A percentile compares a stretch with the other conserved stretches of the same genome.
Conservation (phyloP, 306 rosid species). For the Trifolium subterraneum region DNA sequence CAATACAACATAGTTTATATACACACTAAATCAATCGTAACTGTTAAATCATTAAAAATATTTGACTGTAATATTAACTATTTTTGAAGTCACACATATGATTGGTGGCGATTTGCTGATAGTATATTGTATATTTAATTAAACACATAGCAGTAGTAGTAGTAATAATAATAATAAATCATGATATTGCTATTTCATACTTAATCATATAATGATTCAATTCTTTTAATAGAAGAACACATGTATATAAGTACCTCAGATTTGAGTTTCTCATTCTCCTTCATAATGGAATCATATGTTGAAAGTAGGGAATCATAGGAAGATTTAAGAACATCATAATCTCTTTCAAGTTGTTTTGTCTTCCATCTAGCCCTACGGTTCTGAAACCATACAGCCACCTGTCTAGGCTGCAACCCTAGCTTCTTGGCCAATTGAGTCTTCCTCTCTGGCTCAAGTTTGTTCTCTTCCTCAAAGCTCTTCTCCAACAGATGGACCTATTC, state of each 20-base stretch:
- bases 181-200: not conserved
- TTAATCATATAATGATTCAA: slow-evolving; percentile 17
- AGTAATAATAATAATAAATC: not conserved
- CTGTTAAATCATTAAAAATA: not conserved
- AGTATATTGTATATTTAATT: too few species aligned
- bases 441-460: slow-evolving; percentile 97
- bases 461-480: slow-evolving; percentile 94
- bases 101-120: too few species aligned
- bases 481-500: slow-evolving; percentile 85
- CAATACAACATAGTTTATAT: not conserved
- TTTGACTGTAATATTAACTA: not conserved
- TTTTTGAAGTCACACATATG: not conserved
- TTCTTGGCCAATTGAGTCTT: slow-evolving; percentile 90
- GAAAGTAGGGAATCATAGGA: slow-evolving; percentile 79
- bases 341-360: slow-evolving; percentile 99
- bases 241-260: slow-evolving; percentile 65
- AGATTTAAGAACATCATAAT: slow-evolving; percentile 86
- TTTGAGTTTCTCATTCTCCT: slow-evolving; percentile 91
- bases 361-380: slow-evolving; percentile 99
- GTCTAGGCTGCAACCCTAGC: slow-evolving; percentile 95
- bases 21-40: not conserved
- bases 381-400: slow-evolving; percentile 99
- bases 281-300: slow-evolving; percentile 63
- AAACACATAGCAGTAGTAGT: not conserved
- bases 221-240: not conserved